phyloP scores from a whole-genome alignment of 768 basidiomycete species.

The Leccinum ochraceum region DNA sequence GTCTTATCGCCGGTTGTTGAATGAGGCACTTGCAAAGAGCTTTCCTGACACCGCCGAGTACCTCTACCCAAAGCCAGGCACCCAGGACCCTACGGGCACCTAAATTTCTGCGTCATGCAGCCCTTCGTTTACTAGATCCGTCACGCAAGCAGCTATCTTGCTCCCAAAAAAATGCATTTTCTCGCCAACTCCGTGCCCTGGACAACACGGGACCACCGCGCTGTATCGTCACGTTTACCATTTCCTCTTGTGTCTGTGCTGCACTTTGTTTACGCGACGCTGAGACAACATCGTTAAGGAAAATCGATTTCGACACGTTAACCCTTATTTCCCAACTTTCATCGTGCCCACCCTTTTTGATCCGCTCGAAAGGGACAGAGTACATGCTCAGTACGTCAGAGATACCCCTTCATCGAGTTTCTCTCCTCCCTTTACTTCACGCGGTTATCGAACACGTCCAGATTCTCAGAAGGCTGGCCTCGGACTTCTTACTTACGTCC shows the following conservation, averaged over 20 bases:
- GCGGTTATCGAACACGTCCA: slow-evolving; percentile 27
- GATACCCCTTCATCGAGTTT: slow-evolving; percentile 11
- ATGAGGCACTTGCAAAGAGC: slow-evolving; percentile 68
- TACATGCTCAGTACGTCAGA: slow-evolving; percentile 18
- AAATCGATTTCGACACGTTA: slow-evolving; percentile 13
- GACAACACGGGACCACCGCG: neutral
- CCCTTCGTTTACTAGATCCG: slow-evolving; percentile 5
- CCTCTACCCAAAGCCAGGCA: slow-evolving; percentile 18
- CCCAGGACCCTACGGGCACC: slow-evolving; percentile 11
- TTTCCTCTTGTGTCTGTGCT: slow-evolving; percentile 6
- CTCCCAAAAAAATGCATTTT: neutral
- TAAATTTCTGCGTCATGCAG: slow-evolving; percentile 5
- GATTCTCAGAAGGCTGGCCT: slow-evolving; percentile 34
- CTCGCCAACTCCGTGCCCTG: slow-evolving; percentile 9
- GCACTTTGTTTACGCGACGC: slow-evolving; percentile 4
- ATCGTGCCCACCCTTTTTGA: slow-evolving; percentile 18
- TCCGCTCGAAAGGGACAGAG: slow-evolving; percentile 18
- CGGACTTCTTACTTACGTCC: slow-evolving; percentile 37
- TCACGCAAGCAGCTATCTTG: neutral
- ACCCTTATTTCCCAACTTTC: slow-evolving; percentile 22
- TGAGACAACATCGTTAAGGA: slow-evolving; percentile 17
- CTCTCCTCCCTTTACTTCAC: slow-evolving; percentile 19
- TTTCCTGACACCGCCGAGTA: slow-evolving; percentile 57
- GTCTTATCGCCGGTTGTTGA: slow-evolving; percentile 69
- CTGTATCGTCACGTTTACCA: slow-evolving; percentile 1